Conservation (phyloP, 2,329 filamentous ascomycete genomes). For the Pseudohalonectria lignicola region DNA sequence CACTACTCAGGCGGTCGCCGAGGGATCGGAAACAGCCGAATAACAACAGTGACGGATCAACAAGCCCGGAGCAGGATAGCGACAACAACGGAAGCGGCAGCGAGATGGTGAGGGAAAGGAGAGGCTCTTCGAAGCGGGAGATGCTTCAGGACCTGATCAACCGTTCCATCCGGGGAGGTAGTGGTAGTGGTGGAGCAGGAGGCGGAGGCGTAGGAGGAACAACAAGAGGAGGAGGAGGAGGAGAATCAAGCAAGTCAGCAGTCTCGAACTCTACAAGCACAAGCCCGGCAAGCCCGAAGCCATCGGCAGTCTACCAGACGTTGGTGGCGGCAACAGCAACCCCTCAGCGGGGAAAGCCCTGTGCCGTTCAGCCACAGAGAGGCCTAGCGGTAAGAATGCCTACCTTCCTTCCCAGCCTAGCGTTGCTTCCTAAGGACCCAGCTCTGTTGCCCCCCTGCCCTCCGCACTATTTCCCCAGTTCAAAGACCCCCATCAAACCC, state of each 20-base stretch:
- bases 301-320: not conserved
- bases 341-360: slow-evolving; percentile 3
- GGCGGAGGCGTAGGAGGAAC: no score
- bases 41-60: slow-evolving; percentile 2
- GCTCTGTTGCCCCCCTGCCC: no score
- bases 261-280: no score
- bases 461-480: no score
- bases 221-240: no score
- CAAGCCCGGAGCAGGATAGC: slow-evolving; percentile 1
- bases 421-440: no score
- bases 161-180: slow-evolving; percentile 10
- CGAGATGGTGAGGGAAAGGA: slow-evolving; percentile 7
- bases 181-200: no score
- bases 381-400: no score
- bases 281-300: slow-evolving; percentile 7
- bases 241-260: no score
- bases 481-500: no score
- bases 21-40: slow-evolving; percentile 7
- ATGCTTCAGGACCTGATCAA: slow-evolving; percentile 16
- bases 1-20: slow-evolving; percentile 16
- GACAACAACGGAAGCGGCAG: not conserved
- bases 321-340: not conserved
- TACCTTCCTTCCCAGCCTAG: no score
- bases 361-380: slow-evolving; percentile 1
- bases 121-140: slow-evolving; percentile 14